Percentiles rank a stretch among this genome's conserved stretches.
Evolutionary conservation across 1,139 yeast species (phyloP).

Genomic region (Lodderomyces parapsilosis): DNA sequence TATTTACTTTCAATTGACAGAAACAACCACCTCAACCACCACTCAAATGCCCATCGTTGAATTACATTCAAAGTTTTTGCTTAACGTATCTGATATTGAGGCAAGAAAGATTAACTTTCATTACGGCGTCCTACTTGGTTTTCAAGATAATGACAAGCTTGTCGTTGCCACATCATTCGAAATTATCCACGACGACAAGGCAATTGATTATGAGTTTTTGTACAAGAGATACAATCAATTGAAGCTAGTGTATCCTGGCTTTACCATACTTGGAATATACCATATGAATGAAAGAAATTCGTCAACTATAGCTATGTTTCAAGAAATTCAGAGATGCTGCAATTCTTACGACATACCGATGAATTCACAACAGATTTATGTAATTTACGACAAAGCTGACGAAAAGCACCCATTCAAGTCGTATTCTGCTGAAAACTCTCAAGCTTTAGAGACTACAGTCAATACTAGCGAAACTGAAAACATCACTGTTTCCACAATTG

Average conservation of each 20-base stretch:
- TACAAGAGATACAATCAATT: slow-evolving; percentile 27
- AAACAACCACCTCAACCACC: neutral
- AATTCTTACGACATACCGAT: slow-evolving; percentile 5
- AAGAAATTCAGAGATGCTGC: slow-evolving; percentile 9
- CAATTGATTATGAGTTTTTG: slow-evolving; percentile 25
- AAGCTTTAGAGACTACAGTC: slow-evolving; percentile 15
- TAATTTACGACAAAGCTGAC: slow-evolving; percentile 4
- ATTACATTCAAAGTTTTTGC: slow-evolving; percentile 29
- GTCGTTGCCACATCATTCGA: slow-evolving; percentile 26
- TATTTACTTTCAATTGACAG: neutral
- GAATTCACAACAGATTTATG: slow-evolving; percentile 2
- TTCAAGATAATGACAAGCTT: slow-evolving; percentile 12
- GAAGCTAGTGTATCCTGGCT: slow-evolving; percentile 26
- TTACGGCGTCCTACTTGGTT: slow-evolving; percentile 32
- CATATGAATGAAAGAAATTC: slow-evolving; percentile 15
- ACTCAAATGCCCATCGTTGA: slow-evolving; percentile 13
- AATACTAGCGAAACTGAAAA: slow-evolving; percentile 24
- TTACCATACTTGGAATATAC: slow-evolving; percentile 30
- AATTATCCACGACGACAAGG: slow-evolving; percentile 10
- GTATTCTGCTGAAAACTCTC: slow-evolving; percentile 7
- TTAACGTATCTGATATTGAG: slow-evolving; percentile 28
- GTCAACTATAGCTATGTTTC: slow-evolving; percentile 11
- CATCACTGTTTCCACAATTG: slow-evolving; percentile 28
- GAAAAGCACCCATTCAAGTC: slow-evolving; percentile 8
- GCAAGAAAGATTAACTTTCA: slow-evolving; percentile 15